phyloP scores from a whole-genome alignment of 2,329 filamentous ascomycete species.

The Pochonia chlamydosporia region DNA sequence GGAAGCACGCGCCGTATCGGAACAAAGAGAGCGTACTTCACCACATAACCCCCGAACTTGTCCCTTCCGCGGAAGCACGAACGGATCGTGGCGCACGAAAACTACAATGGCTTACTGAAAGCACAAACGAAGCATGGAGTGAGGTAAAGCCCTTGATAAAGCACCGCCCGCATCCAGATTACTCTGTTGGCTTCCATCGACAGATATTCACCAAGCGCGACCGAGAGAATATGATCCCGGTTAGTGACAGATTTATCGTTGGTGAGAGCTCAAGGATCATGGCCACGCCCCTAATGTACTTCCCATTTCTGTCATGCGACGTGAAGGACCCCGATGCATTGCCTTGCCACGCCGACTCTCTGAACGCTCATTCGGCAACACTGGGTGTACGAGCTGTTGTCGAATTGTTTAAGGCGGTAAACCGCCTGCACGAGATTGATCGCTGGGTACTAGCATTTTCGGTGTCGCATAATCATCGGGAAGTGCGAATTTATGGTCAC shows the following conservation, averaged over 20 bases:
- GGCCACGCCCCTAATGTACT: conserved; percentile 39
- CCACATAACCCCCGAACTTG: not conserved
- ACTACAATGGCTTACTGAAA: conserved; percentile 18
- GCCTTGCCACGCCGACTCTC: conserved; percentile 30
- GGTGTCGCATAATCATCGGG: conserved; percentile 22
- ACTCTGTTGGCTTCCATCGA: conserved; percentile 33
- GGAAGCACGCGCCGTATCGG: not conserved
- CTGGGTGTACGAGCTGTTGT: conserved; percentile 31
- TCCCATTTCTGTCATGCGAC: conserved; percentile 43
- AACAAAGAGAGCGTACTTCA: not conserved
- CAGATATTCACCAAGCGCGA: conserved; percentile 35
- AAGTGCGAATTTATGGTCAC: conserved; percentile 33
- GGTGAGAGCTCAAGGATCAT: too few relatives aligned
- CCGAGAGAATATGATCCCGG: conserved; percentile 27
- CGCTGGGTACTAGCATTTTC: conserved; percentile 38
- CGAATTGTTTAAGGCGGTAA: conserved; percentile 31
- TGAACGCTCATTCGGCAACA: conserved; percentile 35
- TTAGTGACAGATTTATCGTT: conserved; percentile 26
- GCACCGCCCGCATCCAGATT: conserved; percentile 36
- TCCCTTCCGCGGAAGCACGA: conserved; percentile 1
- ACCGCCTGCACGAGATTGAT: conserved; percentile 29
- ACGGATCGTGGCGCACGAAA: not conserved
- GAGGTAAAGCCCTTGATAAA: conserved; percentile 29
- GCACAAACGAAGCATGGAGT: conserved; percentile 35
- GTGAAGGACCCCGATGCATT: conserved; percentile 35